Conservation (phyloP, 331 rosid species). For the Quercus tomentella region DNA sequence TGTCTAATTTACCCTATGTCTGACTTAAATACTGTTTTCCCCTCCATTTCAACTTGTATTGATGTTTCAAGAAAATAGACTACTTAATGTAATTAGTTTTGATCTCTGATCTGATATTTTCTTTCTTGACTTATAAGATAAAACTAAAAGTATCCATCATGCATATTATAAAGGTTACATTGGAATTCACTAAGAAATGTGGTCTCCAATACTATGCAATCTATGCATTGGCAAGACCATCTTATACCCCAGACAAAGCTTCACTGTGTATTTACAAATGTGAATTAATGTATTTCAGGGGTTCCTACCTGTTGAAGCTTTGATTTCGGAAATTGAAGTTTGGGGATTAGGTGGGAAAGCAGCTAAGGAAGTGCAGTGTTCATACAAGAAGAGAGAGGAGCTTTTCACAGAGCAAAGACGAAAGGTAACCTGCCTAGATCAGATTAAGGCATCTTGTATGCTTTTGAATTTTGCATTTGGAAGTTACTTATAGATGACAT, state of each 20-base stretch:
- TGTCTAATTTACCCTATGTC: background rate
- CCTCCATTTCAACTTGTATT: background rate
- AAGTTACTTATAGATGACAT: background rate
- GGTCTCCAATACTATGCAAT: background rate
- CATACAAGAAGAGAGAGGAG: conserved; percentile 76
- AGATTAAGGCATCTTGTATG: background rate
- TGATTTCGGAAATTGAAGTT: conserved; percentile 72
- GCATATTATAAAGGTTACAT: background rate
- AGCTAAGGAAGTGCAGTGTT: conserved; percentile 57
- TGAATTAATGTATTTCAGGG: conserved; percentile 51
- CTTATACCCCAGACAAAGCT: background rate
- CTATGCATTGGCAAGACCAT: background rate
- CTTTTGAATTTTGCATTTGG: background rate
- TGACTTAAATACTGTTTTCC: background rate
- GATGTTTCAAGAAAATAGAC: background rate
- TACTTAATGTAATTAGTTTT: background rate
- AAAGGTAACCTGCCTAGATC: conserved; percentile 33
- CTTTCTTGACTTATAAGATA: background rate
- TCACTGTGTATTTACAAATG: background rate
- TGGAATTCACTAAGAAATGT: background rate
- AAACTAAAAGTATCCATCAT: background rate
- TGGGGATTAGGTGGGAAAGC: conserved; percentile 83
- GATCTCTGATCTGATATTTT: background rate
- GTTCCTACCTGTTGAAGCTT: conserved; percentile 67
- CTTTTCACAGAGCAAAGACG: conserved; percentile 88